Conservation (phyloP, 495 filamentous ascomycete genomes). For the Aspergillus diversus region DNA sequence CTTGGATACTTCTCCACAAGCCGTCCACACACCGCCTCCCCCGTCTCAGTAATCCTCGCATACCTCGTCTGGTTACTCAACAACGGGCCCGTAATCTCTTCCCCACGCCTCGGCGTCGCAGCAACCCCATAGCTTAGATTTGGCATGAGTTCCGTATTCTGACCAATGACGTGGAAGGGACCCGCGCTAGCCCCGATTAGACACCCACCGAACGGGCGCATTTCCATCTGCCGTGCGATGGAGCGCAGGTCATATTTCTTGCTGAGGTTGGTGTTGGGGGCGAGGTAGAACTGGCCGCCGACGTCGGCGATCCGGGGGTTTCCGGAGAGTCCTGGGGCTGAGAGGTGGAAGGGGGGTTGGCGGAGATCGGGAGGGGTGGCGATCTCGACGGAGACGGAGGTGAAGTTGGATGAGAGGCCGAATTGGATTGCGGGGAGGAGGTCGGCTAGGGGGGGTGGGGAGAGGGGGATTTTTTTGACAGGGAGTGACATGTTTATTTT, state of each 20-base stretch:
- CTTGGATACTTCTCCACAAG: too few relatives aligned
- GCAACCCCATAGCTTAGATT: conserved; percentile 33
- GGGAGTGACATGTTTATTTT: not conserved
- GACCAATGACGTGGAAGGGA: conserved; percentile 43
- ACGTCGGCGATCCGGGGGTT: conserved; percentile 42
- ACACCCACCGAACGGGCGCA: conserved; percentile 29
- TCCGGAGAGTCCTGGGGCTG: conserved; percentile 39
- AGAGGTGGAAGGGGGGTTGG: conserved; percentile 40
- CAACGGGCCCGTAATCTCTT: too few relatives aligned
- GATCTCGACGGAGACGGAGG: conserved; percentile 26
- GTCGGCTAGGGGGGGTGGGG: conserved; percentile 33
- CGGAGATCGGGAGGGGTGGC: conserved; percentile 41
- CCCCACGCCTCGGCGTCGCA: not conserved
- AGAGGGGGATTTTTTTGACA: not conserved
- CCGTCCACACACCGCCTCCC: too few relatives aligned
- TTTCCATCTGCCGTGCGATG: conserved; percentile 37
- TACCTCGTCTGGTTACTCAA: not conserved
- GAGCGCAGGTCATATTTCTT: conserved; percentile 36
- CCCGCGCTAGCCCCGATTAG: conserved; percentile 43
- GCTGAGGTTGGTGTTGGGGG: conserved; percentile 34
- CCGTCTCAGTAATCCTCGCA: not conserved
- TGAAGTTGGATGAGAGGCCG: conserved; percentile 34
- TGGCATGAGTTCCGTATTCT: conserved; percentile 43
- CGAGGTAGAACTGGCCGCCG: conserved; percentile 40
- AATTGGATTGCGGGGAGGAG: conserved; percentile 27